Percentiles rank a stretch among this genome's conserved stretches.
Evolutionary conservation across 108 stramenopile species (phyloP).

Genomic region (Cyclotella atomus): DNA sequence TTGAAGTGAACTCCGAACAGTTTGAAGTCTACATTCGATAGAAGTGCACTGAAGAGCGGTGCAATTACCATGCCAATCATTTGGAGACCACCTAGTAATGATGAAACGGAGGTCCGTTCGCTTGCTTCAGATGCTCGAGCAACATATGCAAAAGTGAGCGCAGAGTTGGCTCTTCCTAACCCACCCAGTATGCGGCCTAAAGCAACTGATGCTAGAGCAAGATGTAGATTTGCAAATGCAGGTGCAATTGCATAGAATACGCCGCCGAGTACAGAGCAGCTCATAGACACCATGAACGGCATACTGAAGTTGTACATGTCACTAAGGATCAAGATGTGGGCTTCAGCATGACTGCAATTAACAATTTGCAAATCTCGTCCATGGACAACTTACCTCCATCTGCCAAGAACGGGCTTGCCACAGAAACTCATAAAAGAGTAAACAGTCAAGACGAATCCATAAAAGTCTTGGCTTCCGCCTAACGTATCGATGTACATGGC

Average conservation of each 20-base stretch:
- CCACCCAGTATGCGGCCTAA: conserved; percentile 67
- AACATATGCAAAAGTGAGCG: conserved; percentile 74
- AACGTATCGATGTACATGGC: conserved; percentile 71
- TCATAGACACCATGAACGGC: conserved; percentile 58
- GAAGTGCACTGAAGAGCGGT: conserved; percentile 62
- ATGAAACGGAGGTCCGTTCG: no score
- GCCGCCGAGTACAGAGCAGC: conserved; percentile 56
- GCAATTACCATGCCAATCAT: conserved; percentile 76
- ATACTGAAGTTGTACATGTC: conserved; percentile 54
- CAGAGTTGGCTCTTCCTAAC: conserved; percentile 64
- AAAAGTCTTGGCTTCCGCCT: conserved; percentile 70
- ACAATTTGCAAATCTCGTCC: background rate
- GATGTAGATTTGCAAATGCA: conserved; percentile 13
- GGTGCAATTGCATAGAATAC: conserved; percentile 64
- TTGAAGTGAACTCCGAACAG: conserved; percentile 43
- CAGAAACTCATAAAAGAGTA: conserved; percentile 69
- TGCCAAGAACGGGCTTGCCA: conserved; percentile 73
- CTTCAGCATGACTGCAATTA: background rate
- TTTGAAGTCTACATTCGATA: conserved; percentile 47
- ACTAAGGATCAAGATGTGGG: conserved; percentile 20
- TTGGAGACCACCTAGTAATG: no score
- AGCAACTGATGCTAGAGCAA: conserved; percentile 53
- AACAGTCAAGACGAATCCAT: conserved; percentile 64
- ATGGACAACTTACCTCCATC: conserved; percentile 42
- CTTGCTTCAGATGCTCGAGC: conserved; percentile 56